Evolutionary conservation across 768 basidiomycete genomes (phyloP), one percentile per base, ranked within the genome.

Genomic region (Panus rudis): DNA sequence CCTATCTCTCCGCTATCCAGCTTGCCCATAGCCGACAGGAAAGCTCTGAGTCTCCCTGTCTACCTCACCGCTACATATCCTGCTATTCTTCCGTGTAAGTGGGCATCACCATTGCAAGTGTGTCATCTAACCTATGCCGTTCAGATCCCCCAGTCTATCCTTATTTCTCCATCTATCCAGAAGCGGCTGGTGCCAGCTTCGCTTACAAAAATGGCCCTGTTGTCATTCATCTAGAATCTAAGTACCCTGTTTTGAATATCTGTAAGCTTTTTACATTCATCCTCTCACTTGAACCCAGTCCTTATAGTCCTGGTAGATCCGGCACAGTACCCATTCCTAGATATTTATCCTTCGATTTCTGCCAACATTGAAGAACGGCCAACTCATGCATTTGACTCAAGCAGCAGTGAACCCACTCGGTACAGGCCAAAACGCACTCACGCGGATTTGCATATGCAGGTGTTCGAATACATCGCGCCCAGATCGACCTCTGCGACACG

Each of bases 101-200:
- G 3, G n/a, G 7, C 12, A 13, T 14, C 30, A 41, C 21, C 8
- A 37, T 21, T n/a, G 7, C 8, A n/a, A 13, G 19, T 16, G 10
- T 5, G 11, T 43, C 41, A 16, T 47, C 1, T 19, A 19, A 24
- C 42, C 24, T 31, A 6, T 33, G 28, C 19, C 27, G 7, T 37
- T 3, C 25, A 61, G 55, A 61, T 42, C 53, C 55, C 1, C 27
- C 55, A 16, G 54, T 48, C 5, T 61, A 61, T 39, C 59, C 59
- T 6, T 37, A 53, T 45, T 45, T 63, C 20, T 55, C 56, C 12
- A 25, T 61, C 12, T 63, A 63, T 37, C 61, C 59, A 11, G 47
- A 40, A 21, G 21, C n/a, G 28, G 33, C 33, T 17, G 33, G 10
- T 7, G 33, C 7, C 7, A 16, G 7, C 25, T 14, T 16, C 27